Base-by-base conservation (phyloP, 2,329 filamentous ascomycete species). In the Cordyceps farinosa region DNA sequence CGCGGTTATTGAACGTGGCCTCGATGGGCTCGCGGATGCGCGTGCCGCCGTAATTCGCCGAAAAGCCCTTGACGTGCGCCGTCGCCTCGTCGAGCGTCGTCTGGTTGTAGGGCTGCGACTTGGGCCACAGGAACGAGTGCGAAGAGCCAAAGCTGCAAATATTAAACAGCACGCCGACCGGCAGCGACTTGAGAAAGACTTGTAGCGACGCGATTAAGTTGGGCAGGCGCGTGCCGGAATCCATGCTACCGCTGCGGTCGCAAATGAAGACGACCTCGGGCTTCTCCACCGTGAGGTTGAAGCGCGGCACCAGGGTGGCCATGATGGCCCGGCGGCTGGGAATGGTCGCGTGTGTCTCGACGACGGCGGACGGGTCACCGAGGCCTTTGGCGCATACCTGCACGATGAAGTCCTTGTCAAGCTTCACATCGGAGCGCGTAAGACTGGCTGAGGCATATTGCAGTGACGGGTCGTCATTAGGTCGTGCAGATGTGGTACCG, bases 231-330 rank as follows among this genome's bases (percentile, higher is more conserved):
- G 73, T 70, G 1, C 51, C 40, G 2, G 72, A 71, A 0, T 48
- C 32, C 87, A 90, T 90, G 64, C 87, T 90, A 0, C 87, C 88
- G 62, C 87, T 90, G 58, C 88, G 82, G 71, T 92, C 90, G 62
- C 87, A 88, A 5, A 92, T 76, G 67, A 92, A 91, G 22, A 92
- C 84, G 29, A 92, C 81, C 70, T 92, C 89, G 3, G 80, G 78
- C 61, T 72, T 74, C 9, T 80, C 77, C 0, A 80, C 70, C 0
- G 85, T 84, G 0, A 90, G 75, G n/a, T 79, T 78, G 74, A 91
- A 90, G 65, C 85, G 87, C 2, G 89, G 89, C 0, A 91, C 87
- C 0, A 92, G 76, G 0, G 88, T 90, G 0, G 83, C 77, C 88
- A 92, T 90, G 64, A 92, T 70, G 0, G 89, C 88, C 3, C 85